Evolutionary conservation across 139 green algal species (phyloP).

Genomic region (Nannochloris sp.): DNA sequence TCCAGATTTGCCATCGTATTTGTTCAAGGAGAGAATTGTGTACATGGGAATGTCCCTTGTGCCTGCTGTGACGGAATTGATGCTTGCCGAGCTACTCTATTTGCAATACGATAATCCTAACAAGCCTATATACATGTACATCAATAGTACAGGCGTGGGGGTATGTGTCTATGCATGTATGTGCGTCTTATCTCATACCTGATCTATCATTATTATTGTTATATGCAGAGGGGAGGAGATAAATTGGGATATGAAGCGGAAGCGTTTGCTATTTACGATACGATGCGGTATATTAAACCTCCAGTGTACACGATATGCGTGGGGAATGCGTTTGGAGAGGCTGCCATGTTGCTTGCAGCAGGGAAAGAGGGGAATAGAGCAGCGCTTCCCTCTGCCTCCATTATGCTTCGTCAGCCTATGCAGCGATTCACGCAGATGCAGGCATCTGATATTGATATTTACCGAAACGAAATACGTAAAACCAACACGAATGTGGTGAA

Average conservation of each 20-base stretch:
- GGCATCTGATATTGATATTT: conserved; percentile 95
- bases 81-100: conserved; percentile 86
- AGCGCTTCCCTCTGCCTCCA: conserved; percentile 82
- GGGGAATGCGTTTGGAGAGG: conserved; percentile 92
- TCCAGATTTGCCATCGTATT: conserved; percentile 91
- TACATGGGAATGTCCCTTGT: conserved; percentile 93
- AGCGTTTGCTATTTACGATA: conserved; percentile 97
- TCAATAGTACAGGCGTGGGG: conserved; percentile 95
- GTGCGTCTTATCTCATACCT: conserved; percentile 15
- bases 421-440: conserved; percentile 81
- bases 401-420: conserved; percentile 97
- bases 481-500: conserved; percentile 78
- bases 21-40: conserved; percentile 98
- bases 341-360: conserved; percentile 87
- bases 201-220: conserved; percentile 28
- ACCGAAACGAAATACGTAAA: conserved; percentile 83
- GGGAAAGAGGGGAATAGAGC: conserved; percentile 82
- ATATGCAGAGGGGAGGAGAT: conserved; percentile 58
- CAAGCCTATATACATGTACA: conserved; percentile 95
- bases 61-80: conserved; percentile 78
- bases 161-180: conserved; percentile 21
- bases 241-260: conserved; percentile 97
- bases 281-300: conserved; percentile 89
- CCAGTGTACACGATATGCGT: conserved; percentile 84
- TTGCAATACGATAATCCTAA: conserved; percentile 53